Evolutionary conservation across 345 rosid genomes (phyloP), one percentile per base, ranked within the genome.

Genomic region (Acer saccharum): DNA sequence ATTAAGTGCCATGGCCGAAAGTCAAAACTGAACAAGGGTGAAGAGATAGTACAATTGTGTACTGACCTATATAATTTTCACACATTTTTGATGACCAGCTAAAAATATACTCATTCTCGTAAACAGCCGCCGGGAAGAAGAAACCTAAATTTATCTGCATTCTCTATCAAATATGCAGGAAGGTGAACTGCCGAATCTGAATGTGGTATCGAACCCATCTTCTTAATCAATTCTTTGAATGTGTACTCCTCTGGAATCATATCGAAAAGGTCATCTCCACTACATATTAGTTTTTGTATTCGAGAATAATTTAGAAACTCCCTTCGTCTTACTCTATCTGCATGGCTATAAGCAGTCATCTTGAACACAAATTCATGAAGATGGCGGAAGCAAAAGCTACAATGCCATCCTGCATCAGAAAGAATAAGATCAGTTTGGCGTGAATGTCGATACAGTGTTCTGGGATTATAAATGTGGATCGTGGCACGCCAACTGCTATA

Each of bases 361-460:
- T 95, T 93, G 72, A 93, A 90, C 67, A 85, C 89, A 18, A 93
- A 92, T 9, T 91, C 98, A 7, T 62, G 65, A 16, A 92, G 89
- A 6, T 71, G 79, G 13, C 96, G 82, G 65, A 89, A 93, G 84
- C 97, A 95, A 81, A 93, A 95, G 84, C 99, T 92, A 55, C 97
- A 95, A 80, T 95, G 99, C 98, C 99, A 95, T 17, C 98, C 98
- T n/a, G 97, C 96, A 43, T 95, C 96, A 0, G 99, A 84, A 35
- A 95, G 78, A 21, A 95, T 78, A 52, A 86, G 69, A 65, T 93
- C 86, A 0, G 91, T 80, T 76, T 86, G 93, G 54, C 99, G 88
- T 0, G 97, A 92, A 73, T 95, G 99, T 7, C 95, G 0, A 93
- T 25, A 25, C 27, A 25, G 27, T 25, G 27, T 25, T 25, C 27